These are phyloP conservation scores for Umbilicus rupestris DNA, from an alignment of 164 flowering plant species.

Conservation along the genomic window DNA sequence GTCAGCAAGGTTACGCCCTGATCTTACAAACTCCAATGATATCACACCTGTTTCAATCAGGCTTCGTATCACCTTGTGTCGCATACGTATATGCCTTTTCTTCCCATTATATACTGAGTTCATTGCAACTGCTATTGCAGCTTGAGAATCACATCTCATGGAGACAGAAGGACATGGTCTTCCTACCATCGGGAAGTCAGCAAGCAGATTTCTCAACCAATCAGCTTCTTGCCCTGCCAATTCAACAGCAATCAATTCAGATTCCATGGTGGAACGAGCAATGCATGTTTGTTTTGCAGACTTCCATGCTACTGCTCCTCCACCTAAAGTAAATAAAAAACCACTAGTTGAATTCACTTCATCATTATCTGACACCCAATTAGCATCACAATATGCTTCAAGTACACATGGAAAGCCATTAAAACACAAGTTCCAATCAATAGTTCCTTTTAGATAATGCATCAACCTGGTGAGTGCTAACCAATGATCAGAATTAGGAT, in stretches of 20 bases:
- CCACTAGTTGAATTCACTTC: conserved; percentile 6
- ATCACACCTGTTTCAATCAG: not conserved
- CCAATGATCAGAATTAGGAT: conserved; percentile 14
- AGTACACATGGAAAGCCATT: not conserved
- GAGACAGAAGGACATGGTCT: not conserved
- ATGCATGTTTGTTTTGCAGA: conserved; percentile 8
- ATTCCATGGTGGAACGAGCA: conserved; percentile 4
- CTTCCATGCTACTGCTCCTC: conserved; percentile 8
- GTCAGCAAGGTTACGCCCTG: not conserved
- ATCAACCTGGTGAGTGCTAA: conserved; percentile 10
- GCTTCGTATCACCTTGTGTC: not conserved
- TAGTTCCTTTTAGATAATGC: conserved; percentile 12
- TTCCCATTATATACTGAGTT: too few relatives aligned
- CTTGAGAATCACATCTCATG: too few relatives aligned
- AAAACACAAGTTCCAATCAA: not conserved
- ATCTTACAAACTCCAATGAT: not conserved
- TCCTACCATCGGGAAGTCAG: not conserved
- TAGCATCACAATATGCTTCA: conserved; percentile 10
- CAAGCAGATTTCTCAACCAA: conserved; percentile 4
- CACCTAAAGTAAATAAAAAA: conserved; percentile 12
- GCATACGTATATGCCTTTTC: not conserved
- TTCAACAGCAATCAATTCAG: conserved; percentile 6
- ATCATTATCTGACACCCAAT: conserved; percentile 4
- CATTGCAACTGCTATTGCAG: too few relatives aligned
- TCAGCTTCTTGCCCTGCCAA: conserved; percentile 2